These are phyloP conservation scores for Phylloporus sp. DNA, from an alignment of 768 basidiomycete species.

Conservation along the genomic window DNA sequence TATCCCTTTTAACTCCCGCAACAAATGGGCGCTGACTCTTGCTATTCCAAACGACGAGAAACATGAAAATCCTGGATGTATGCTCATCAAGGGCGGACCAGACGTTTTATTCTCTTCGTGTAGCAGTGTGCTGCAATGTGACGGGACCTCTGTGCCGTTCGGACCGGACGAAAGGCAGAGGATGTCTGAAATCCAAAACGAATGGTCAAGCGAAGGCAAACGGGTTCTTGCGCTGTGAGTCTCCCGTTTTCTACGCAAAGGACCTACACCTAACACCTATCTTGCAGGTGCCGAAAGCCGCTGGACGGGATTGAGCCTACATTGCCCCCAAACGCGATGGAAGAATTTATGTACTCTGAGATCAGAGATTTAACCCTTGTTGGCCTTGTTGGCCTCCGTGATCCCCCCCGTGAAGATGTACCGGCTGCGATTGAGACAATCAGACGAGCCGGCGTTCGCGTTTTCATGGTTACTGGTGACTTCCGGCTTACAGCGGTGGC, in stretches of 20 bases:
- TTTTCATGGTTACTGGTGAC: conserved; percentile 58
- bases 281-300: conserved; percentile 28
- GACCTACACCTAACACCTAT: neutral
- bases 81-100: conserved; percentile 56
- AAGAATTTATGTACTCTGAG: conserved; percentile 38
- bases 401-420: conserved; percentile 53
- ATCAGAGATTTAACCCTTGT: conserved; percentile 40
- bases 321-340: conserved; percentile 22
- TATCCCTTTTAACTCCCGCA: conserved; percentile 45
- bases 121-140: conserved; percentile 27
- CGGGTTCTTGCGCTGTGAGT: conserved; percentile 46
- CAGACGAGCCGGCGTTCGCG: conserved; percentile 46
- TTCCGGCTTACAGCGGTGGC: conserved; percentile 50
- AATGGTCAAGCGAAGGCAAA: conserved; percentile 46
- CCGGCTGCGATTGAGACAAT: conserved; percentile 43
- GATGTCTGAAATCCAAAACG: conserved; percentile 31
- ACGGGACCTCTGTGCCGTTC: conserved; percentile 32
- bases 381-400: conserved; percentile 51
- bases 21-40: conserved; percentile 54
- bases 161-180: conserved; percentile 18
- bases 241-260: neutral
- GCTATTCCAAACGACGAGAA: conserved; percentile 14
- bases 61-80: conserved; percentile 18
- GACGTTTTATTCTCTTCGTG: conserved; percentile 46
- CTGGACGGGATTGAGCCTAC: conserved; percentile 18